Conservation (phyloP, 441 rosid genomes). For the Manihot esculenta region DNA sequence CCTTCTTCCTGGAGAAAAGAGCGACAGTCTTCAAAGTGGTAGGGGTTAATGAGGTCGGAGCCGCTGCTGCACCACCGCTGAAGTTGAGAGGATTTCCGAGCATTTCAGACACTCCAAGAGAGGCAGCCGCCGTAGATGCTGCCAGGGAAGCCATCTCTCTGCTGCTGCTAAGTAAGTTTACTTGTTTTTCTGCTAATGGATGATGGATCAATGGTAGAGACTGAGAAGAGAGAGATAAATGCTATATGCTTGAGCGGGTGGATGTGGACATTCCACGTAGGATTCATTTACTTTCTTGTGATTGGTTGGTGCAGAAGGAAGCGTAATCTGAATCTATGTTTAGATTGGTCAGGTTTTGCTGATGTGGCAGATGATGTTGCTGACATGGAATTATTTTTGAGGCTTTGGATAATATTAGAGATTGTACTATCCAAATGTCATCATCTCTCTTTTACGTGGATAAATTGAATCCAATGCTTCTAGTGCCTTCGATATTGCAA, state of each 20-base stretch:
- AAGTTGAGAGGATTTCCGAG: constrained; percentile 76
- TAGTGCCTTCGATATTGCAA: too few relatives aligned
- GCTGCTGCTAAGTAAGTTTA: not conserved
- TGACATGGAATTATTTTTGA: constrained; percentile 35
- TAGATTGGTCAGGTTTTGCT: constrained; percentile 41
- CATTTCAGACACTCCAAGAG: constrained; percentile 84
- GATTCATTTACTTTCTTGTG: constrained; percentile 33
- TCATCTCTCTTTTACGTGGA: constrained; percentile 24
- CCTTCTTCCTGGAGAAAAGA: constrained; percentile 78
- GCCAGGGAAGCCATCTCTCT: constrained; percentile 51
- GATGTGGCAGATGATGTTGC: constrained; percentile 49
- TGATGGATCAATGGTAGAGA: constrained; percentile 1
- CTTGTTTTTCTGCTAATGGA: not conserved
- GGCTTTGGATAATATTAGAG: constrained; percentile 27
- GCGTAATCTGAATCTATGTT: constrained; percentile 54
- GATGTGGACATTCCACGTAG: constrained; percentile 47
- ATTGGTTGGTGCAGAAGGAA: not conserved
- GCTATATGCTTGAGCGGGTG: constrained; percentile 62
- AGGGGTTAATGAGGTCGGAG: constrained; percentile 55
- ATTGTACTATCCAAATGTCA: constrained; percentile 23
- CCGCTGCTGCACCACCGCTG: constrained; percentile 39
- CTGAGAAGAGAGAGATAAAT: constrained; percentile 30
- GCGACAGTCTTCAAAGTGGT: constrained; percentile 69
- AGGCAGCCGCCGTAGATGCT: constrained; percentile 57
- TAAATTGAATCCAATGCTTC: too few relatives aligned